Conservation (phyloP, 352 stramenopile species). For the Phytophthora colocasiae region DNA sequence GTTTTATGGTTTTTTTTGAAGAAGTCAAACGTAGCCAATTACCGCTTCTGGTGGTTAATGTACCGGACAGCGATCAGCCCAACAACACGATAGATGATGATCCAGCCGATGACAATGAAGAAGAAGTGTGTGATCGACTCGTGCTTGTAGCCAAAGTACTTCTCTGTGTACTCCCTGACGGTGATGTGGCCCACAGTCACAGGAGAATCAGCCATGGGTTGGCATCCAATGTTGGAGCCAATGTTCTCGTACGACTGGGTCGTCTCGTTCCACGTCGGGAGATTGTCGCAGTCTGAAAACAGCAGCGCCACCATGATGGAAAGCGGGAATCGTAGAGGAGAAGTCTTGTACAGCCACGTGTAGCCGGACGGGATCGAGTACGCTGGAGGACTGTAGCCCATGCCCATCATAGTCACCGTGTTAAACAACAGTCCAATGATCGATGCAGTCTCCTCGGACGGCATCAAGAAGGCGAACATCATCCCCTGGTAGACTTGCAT, state of each 20-base stretch:
- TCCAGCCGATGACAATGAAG: constrained; percentile 27
- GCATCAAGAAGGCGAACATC: constrained; percentile 67
- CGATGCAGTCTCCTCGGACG: constrained; percentile 45
- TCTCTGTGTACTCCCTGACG: constrained; percentile 21
- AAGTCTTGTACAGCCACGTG: constrained; percentile 25
- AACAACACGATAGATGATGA: constrained; percentile 38
- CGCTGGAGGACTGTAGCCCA: constrained; percentile 50
- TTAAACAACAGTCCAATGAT: constrained; percentile 50
- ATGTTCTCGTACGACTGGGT: constrained; percentile 14
- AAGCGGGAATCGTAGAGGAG: constrained; percentile 14
- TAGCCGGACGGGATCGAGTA: constrained; percentile 16
- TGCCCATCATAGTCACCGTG: constrained; percentile 59
- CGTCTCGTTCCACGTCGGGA: constrained; percentile 24
- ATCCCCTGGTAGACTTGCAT: constrained; percentile 76
- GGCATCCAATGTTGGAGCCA: constrained; percentile 29
- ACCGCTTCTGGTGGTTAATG: constrained; percentile 43
- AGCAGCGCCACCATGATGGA: constrained; percentile 28
- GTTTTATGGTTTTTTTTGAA: not conserved
- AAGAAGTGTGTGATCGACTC: constrained; percentile 35
- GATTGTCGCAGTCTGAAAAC: constrained; percentile 34
- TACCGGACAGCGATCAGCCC: constrained; percentile 27
- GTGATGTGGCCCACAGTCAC: constrained; percentile 25
- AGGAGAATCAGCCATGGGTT: constrained; percentile 27
- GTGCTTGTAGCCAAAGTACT: constrained; percentile 26
- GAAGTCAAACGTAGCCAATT: constrained; percentile 3